Percentiles rank a stretch among this genome's conserved stretches.
These are phyloP conservation scores for Oxytropis ochrocephala DNA, from an alignment of 306 rosid genomes.

Conservation along the genomic window DNA sequence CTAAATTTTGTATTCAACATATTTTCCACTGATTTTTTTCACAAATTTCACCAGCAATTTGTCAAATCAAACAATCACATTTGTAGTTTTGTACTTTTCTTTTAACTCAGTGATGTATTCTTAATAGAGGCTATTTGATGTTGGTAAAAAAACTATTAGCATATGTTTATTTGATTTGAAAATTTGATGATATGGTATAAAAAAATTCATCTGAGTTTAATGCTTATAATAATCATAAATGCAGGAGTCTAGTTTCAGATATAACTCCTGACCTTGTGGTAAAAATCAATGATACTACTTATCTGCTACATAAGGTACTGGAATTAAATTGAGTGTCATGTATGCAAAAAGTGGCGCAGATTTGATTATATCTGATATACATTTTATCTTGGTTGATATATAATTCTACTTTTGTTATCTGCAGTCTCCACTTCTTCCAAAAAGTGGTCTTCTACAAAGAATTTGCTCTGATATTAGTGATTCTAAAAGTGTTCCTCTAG, in stretches of 20 bases:
- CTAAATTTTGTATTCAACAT: neutral
- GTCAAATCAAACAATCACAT: neutral
- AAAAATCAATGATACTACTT: constrained; percentile 54
- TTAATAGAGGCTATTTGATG: neutral
- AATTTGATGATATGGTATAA: neutral
- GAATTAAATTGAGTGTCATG: constrained; percentile 8
- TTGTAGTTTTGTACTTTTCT: neutral
- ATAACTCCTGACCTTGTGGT: constrained; percentile 56
- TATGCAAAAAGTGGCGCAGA: neutral
- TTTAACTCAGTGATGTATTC: neutral
- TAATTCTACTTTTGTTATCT: constrained; percentile 37
- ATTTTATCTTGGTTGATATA: constrained; percentile 15
- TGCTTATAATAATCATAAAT: constrained; percentile 9
- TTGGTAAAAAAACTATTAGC: neutral
- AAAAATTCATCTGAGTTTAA: neutral
- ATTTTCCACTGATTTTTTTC: neutral
- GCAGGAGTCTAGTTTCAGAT: constrained; percentile 73
- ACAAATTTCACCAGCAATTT: neutral
- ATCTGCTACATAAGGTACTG: constrained; percentile 77
- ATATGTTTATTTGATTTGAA: neutral
- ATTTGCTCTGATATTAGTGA: constrained; percentile 56
- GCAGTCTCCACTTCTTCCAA: constrained; percentile 77
- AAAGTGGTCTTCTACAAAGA: constrained; percentile 71
- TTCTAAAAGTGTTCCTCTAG: constrained; percentile 42
- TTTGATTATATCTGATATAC: too few relatives aligned